These are phyloP conservation scores for Kwoniella shandongensis DNA, from an alignment of 768 basidiomycete genomes.

Conservation along the genomic window DNA sequence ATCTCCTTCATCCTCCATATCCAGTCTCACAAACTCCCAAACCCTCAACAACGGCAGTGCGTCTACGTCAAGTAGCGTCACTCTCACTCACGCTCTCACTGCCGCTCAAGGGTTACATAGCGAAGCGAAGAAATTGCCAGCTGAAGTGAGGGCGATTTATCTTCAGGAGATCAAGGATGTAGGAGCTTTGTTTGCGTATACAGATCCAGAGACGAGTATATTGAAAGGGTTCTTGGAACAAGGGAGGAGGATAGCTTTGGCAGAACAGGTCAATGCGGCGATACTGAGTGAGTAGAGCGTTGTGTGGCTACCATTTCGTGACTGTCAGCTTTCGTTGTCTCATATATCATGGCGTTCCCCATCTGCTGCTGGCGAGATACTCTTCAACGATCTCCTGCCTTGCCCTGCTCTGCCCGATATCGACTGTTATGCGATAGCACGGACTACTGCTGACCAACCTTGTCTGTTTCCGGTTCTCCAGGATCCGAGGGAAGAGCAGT, in stretches of 20 bases:
- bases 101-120: slow-evolving; percentile 65
- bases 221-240: slow-evolving; percentile 73
- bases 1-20: slow-evolving; percentile 69
- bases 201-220: slow-evolving; percentile 72
- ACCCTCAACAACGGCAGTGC: background rate
- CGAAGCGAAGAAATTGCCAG: slow-evolving; percentile 62
- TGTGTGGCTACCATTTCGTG: no score
- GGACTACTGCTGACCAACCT: background rate
- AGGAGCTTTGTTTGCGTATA: slow-evolving; percentile 77
- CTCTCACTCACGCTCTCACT: slow-evolving; percentile 46
- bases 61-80: background rate
- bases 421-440: background rate
- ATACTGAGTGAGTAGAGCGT: slow-evolving; percentile 77
- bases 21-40: slow-evolving; percentile 17
- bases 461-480: slow-evolving; percentile 1
- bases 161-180: slow-evolving; percentile 71
- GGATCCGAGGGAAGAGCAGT: slow-evolving; percentile 22
- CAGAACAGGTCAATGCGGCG: slow-evolving; percentile 83
- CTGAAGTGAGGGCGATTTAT: slow-evolving; percentile 65
- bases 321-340: background rate
- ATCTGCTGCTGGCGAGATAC: background rate
- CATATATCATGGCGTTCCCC: background rate
- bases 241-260: slow-evolving; percentile 74
- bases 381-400: no score
- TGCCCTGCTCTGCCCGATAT: background rate